Evolutionary conservation across 2,329 filamentous ascomycete species (phyloP), one percentile per base, ranked within the genome.

Genomic region (Thermothelomyces thermophilus): DNA sequence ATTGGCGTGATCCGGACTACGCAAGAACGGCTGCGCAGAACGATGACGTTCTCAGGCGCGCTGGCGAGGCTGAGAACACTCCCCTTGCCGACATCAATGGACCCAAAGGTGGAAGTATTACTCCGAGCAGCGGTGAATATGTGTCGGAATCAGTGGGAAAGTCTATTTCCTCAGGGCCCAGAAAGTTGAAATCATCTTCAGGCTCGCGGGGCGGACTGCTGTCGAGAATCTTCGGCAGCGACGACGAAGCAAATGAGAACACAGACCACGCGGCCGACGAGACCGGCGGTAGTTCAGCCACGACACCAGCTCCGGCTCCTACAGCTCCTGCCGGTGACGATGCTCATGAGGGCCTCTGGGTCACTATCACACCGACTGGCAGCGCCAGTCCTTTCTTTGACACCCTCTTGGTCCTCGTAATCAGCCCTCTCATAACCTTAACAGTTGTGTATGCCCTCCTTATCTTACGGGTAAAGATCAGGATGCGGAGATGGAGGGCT

Each of bases 301-400:
- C 55, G 24, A 19, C 41, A 6, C 52, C 63, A 6, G 36, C 54
- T 53, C 59, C 17, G 49, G 60, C 36, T 58, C 65, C 48, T n/a
- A 43, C 42, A 13, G 40, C 31, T 9, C 31, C 51, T 2, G 55
- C 46, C 8, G 53, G 53, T 16, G 24, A 45, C 17, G 46, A 41
- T 20, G 43, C 39, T 50, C 83, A 83, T 56, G 83, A 93, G 60
- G 91, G 90, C 2, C 78, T 98, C 4, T 97, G 90, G 90, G 89
- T 98, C n/a, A 95, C 93, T 7, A 81, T 98, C 48, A 93, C 89
- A 1, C 93, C 90, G 1, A 90, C 90, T 0, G 91, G 82, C 67
- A 91, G 89, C 56, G 86, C 86, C 5, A 94, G 86, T 59, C 90
- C 93, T 0, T 95, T 98, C 71, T 90, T 97, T 59, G 93, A 98